Base-by-base conservation (phyloP, 257 asterid species). In the Euphrasia confusa region DNA sequence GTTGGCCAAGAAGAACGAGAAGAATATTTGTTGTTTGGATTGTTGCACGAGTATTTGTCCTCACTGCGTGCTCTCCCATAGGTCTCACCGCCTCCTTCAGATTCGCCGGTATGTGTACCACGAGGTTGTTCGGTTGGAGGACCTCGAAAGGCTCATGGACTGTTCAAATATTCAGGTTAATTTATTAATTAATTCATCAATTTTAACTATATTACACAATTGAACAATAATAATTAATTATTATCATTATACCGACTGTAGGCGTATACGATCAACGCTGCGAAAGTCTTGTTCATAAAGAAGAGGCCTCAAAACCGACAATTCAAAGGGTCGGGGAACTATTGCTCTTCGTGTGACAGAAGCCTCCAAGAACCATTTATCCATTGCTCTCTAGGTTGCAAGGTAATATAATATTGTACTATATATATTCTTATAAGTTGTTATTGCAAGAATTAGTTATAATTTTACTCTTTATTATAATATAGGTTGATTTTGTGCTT, bases 21-120 rank as follows among this genome's bases (percentile, higher is more conserved):
- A 86, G 69, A 92, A 92, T 42, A 83, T 92, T 0, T 84, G 80
- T 35, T 92, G 98, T 26, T 81, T 92, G 79, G 98, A 92, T 79
- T 92, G 98, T 70, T 92, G 97, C 72, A 83, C 50, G 0, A 92
- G 98, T 73, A 92, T 92, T 64, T 92, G 98, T 69, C 98, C 98
- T 0, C 98, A 92, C 8, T 92, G 98, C 4, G 95, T 88, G 0
- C 75, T 83, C 66, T 79, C 93, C 37, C 98, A 92, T 67, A 81
- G 97, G 7, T 65, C 81, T 28, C 98, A 92, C 15, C 60, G 97
- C 26, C 95, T 92, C 47, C 83, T 92, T 67, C 98, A 92, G 79
- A 87, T 92, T 74, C 95, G 98, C 2, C 89, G 97, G 4, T 92
- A 92, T 28, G 98, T 92, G 1, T 92, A 92, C 60, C 97, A 92